phyloP scores from a whole-genome alignment of 2,329 filamentous ascomycete species.

The Emergomyces africanus region DNA sequence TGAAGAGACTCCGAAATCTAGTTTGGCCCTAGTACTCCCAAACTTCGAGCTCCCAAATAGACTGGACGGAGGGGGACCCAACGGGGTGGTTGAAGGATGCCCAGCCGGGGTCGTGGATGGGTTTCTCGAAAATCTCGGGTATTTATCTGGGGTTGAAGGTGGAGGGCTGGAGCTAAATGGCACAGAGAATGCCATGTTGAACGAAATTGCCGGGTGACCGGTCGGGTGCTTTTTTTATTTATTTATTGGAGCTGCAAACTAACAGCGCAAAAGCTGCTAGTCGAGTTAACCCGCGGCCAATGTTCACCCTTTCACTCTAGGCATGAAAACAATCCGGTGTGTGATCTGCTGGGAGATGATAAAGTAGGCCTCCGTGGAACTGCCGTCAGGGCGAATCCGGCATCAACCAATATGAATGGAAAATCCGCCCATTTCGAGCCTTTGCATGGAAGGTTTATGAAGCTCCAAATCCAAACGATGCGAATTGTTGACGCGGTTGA shows the following conservation, averaged over 20 bases:
- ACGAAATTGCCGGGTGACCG: neutral
- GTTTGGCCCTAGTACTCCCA: conserved; percentile 20
- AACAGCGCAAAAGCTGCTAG: neutral
- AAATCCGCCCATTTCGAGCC: neutral
- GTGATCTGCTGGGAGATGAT: neutral
- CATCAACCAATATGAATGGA: neutral
- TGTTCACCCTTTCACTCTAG: neutral
- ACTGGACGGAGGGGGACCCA: conserved; percentile 38
- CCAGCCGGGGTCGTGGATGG: conserved; percentile 47
- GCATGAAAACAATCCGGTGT: neutral
- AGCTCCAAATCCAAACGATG: neutral
- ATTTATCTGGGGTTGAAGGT: conserved; percentile 28
- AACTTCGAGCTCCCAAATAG: conserved; percentile 41
- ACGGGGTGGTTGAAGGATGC: conserved; percentile 43
- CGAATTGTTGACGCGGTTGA: neutral
- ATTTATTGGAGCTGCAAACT: neutral
- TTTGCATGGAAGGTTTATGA: neutral
- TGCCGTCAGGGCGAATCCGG: neutral
- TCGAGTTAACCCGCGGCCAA: neutral
- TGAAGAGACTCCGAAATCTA: conserved; percentile 25
- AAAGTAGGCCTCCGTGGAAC: neutral
- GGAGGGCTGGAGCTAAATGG: conserved; percentile 23
- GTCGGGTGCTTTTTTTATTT: neutral
- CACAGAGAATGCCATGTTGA: conserved; percentile 25
- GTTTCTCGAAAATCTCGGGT: conserved; percentile 24